Evolutionary conservation across 2,329 filamentous ascomycete genomes (phyloP), one percentile per base, ranked within the genome.

Genomic region (Helotiales sp.): DNA sequence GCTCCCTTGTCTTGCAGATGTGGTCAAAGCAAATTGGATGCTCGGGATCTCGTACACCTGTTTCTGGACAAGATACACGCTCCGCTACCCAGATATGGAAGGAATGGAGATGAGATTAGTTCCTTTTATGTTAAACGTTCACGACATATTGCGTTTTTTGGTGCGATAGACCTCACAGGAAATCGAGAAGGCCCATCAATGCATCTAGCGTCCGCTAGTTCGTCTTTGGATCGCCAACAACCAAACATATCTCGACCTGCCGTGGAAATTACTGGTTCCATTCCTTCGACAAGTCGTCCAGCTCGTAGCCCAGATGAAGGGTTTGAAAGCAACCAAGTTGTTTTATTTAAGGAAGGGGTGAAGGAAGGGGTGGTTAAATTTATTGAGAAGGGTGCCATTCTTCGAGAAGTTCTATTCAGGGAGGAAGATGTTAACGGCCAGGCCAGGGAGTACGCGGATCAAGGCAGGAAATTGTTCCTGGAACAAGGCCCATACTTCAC

Each of bases 61-160:
- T 52, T 28, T 52, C 26, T 52, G 26, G 49, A 52, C 5, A 52
- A 52, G 26, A 52, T 52, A 52, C 11, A 52, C 49, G 49, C 26
- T 52, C 11, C 24, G 1, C 26, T 52, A 30, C 17, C 26, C 13
- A 52, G 17, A 52, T 52, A 52, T 52, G 1, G 13, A 30, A 52
- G 26, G 13, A 11, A 52, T n/a, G 13, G 49, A 52, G 49, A 52
- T 52, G 49, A 52, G n/a, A 52, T 52, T 52, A 52, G 26, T 52
- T 52, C 49, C 3, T 52, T 52, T 52, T 52, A 52, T 52, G 24
- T 52, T 30, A 52, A 52, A n/a, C 26, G 49, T 52, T 52, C 49
- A 52, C 49, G 49, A 52, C 24, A 52, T 30, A 52, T 52, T 52
- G 11, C 49, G 49, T 52, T 52, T 15, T 52, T 52, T 52, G 13